Evolutionary conservation across 2,329 filamentous ascomycete species (phyloP), one percentile per base, ranked within the genome.

Genomic region (Fusarium piperis): DNA sequence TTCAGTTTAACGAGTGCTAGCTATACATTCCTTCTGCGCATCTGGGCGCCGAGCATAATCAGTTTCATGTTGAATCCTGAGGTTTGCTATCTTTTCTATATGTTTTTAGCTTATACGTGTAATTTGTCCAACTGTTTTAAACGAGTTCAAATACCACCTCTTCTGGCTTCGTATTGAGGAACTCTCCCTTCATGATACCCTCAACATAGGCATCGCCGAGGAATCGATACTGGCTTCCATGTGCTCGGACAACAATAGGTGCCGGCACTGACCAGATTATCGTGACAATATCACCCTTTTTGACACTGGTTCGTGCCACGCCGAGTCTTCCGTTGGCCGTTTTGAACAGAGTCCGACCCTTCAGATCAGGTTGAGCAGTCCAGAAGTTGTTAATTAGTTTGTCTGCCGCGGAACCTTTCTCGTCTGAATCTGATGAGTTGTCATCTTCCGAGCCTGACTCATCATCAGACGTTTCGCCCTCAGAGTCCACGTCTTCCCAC

Each of bases 141-240:
- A 59, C 26, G 28, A 44, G 56, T 6, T 51, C 46, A 38, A 66
- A 65, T 11, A 38, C 20, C 30, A 39, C 51, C 6, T 67, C 44
- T 8, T 35, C 18, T 1, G 67, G 72, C 11, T 44, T 28, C 6
- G 59, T 72, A 28, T 41, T 20, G 2, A 73, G 56, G 28, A 73
- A 73, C 53, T 73, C 68, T 8, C 71, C 72, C 33, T 59, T 30
- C 72, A 74, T 74, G 23, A 74, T 71, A 5, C 72, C 67, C 32
- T 72, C 68, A 6, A 74, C 65, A 53, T 75, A 69, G 7, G 71
- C 61, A 38, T 74, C 73, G 16, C 69, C 73, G 11, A 67, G 30
- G 35, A 71, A 74, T 3, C 28, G 23, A 51, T 69, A 67, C 10
- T 39, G 44, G 11, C 12, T 15, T 15, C 56, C 53, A 6, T 51